These are phyloP conservation scores for Zancudomyces culisetae DNA, from an alignment of 371 early-diverging fungal genomes.

Conservation along the genomic window DNA sequence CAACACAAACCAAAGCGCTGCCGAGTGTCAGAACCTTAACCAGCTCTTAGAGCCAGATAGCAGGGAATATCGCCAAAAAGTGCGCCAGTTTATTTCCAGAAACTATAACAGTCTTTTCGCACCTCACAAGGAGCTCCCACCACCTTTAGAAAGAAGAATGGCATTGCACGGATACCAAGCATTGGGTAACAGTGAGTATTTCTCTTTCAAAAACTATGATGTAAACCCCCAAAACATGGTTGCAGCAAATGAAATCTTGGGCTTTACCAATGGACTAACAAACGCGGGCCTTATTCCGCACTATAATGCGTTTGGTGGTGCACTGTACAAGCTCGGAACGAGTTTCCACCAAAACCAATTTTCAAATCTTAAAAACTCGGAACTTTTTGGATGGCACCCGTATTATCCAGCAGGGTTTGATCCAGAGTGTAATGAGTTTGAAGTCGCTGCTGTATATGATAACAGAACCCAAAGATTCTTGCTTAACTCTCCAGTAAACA, in stretches of 20 bases:
- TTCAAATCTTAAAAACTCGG: slow-evolving; percentile 31
- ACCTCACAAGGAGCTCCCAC: slow-evolving; percentile 36
- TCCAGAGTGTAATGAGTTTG: slow-evolving; percentile 59
- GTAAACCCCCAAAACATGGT: slow-evolving; percentile 49
- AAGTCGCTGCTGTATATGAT: slow-evolving; percentile 38
- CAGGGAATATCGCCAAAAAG: slow-evolving; percentile 31
- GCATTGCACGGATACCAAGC: slow-evolving; percentile 40
- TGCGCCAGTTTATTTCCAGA: slow-evolving; percentile 29
- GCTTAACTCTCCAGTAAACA: slow-evolving; percentile 44
- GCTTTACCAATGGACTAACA: slow-evolving; percentile 46
- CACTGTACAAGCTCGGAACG: slow-evolving; percentile 46
- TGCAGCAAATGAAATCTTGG: slow-evolving; percentile 49
- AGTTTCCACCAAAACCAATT: slow-evolving; percentile 40
- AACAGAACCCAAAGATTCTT: slow-evolving; percentile 38
- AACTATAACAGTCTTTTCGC: slow-evolving; percentile 31
- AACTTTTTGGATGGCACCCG: slow-evolving; percentile 44
- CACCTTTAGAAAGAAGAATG: slow-evolving; percentile 37
- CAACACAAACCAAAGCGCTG: too few species aligned
- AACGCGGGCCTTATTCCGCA: slow-evolving; percentile 43
- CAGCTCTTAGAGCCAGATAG: slow-evolving; percentile 35
- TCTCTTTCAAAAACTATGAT: slow-evolving; percentile 50
- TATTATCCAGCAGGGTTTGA: slow-evolving; percentile 55
- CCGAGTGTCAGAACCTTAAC: slow-evolving; percentile 5
- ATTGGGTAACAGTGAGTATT: slow-evolving; percentile 34
- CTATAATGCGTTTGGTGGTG: slow-evolving; percentile 24